Base-by-base conservation (phyloP, 345 rosid genomes). In the Rhizophora mangle region DNA sequence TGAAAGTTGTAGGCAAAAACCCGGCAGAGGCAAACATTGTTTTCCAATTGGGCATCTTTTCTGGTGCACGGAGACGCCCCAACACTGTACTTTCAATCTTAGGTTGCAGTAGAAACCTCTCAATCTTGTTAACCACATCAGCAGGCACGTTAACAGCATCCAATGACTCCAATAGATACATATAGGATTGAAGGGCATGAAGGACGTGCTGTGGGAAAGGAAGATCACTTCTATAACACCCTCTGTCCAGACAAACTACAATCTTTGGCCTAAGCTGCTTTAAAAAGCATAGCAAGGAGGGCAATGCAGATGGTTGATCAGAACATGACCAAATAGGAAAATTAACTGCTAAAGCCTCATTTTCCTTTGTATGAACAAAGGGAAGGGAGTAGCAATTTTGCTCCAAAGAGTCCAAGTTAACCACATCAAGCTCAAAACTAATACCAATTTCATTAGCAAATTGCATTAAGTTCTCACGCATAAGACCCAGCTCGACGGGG, bases 51-150 rank as follows among this genome's bases (percentile, higher is more conserved):
- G 81, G 82, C 63, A 81, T 78, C 69, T 80, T 87, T 21, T 86
- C 93, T 0, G 85, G 82, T 32, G 83, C 79, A 15, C 78, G 82
- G 29, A 84, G 86, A 19, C 95, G 89, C 36, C 92, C 94, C 75
- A 70, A 52, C 62, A 94, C 84, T 15, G 86, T 73, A 59, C 82
- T 91, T 65, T 86, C 91, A 7, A 94, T 88, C 29, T 77, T 68
- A 6, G 98, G 98, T 24, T 85, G 87, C 20, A 94, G 77, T 70
- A 88, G 78, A 66, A 85, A 88, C 85, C 81, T 88, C 79, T 94
- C 98, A 0, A 93, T 89, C 89, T 89, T 93, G 69, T 88, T 87
- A 85, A 88, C 72, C 9, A 84, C 83, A 68, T 93, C 97, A 20
- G 68, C 62, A 78, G 82, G 86, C 71, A 85, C 81, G 74, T 87